phyloP scores from a whole-genome alignment of 768 basidiomycete species.

The Leccinum boreale region DNA sequence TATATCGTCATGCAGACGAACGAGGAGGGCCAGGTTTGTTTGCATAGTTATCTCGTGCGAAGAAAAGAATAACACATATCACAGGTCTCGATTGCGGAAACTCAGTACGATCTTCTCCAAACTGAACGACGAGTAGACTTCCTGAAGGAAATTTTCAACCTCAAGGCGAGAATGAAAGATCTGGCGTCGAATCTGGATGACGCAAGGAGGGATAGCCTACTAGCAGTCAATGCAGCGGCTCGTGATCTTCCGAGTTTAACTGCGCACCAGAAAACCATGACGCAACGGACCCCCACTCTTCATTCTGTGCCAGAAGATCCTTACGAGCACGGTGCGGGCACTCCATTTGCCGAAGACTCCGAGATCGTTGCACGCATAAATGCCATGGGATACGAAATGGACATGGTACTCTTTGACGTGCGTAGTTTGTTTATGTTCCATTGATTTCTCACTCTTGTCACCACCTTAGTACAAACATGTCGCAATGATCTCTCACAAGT shows the following conservation, averaged over 20 bases:
- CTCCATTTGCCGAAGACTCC: background rate
- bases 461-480: background rate
- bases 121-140: background rate
- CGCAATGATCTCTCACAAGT: background rate
- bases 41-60: background rate
- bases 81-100: background rate
- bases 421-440: background rate
- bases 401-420: background rate
- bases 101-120: background rate
- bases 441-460: background rate
- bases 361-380: background rate
- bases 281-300: background rate
- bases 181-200: background rate
- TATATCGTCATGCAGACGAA: background rate
- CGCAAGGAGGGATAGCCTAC: background rate
- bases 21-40: background rate
- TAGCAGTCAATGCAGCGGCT: background rate
- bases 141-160: background rate
- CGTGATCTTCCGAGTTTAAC: background rate
- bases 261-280: background rate
- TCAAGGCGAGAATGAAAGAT: background rate
- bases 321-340: background rate
- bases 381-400: background rate
- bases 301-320: background rate
- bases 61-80: background rate